Evolutionary conservation across 108 stramenopile species (phyloP).

Genomic region (Stephanodiscus triporus): DNA sequence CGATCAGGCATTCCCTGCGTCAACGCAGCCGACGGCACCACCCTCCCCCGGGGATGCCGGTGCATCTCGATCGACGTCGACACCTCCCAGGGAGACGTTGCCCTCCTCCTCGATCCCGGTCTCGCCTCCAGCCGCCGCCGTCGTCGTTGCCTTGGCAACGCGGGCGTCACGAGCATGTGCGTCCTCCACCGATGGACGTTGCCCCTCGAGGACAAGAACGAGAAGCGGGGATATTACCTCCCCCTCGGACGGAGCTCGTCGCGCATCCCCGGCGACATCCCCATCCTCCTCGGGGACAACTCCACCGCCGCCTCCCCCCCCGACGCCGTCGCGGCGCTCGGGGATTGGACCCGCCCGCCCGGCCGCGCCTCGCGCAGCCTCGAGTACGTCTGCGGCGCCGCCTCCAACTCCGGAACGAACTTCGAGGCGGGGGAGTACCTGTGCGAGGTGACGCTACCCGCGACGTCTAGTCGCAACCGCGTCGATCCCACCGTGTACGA

Average conservation of each 20-base stretch:
- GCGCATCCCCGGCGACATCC: neutral
- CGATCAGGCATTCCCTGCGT: constrained; percentile 6
- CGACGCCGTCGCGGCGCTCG: no score
- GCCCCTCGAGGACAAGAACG: neutral
- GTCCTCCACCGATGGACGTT: constrained; percentile 22
- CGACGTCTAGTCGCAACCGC: neutral
- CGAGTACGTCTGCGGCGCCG: constrained; percentile 17
- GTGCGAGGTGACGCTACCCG: constrained; percentile 33
- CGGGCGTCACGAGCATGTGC: constrained; percentile 21
- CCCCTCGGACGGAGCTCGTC: constrained; percentile 17
- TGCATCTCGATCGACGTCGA: constrained; percentile 7
- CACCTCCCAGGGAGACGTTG: constrained; percentile 20
- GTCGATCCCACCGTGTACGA: neutral
- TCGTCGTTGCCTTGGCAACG: neutral
- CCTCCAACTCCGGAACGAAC: constrained; percentile 20
- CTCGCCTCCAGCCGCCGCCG: neutral
- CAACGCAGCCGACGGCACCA: constrained; percentile 9
- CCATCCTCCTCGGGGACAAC: neutral
- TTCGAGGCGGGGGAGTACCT: constrained; percentile 27
- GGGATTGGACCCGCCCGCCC: constrained; percentile 29
- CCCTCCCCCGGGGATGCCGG: constrained; percentile 20
- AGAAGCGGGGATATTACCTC: constrained; percentile 17
- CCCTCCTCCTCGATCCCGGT: constrained; percentile 19
- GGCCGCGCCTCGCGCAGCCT: constrained; percentile 2
- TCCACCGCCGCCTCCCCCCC: neutral